Percentiles rank a stretch among this genome's conserved stretches.
phyloP scores from a whole-genome alignment of 768 basidiomycete species.

The Boletus subparvulus region DNA sequence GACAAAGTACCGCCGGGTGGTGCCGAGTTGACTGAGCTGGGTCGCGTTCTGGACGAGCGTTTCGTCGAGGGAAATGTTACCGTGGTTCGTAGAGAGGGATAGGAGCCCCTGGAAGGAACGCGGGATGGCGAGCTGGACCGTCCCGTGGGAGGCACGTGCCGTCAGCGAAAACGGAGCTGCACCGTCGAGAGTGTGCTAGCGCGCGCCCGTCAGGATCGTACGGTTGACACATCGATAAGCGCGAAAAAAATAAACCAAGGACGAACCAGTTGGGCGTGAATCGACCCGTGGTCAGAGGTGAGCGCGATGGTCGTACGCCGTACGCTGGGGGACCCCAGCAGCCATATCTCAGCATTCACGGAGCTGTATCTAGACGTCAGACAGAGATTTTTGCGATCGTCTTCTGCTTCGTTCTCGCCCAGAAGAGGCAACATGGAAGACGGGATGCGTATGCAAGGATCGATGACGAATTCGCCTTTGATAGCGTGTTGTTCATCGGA shows the following conservation, averaged over 20 bases:
- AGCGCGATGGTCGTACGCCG: slow-evolving; percentile 24
- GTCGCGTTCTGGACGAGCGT: slow-evolving; percentile 13
- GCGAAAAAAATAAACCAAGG: not conserved
- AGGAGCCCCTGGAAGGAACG: slow-evolving; percentile 24
- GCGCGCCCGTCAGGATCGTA: too few species aligned
- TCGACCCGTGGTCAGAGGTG: slow-evolving; percentile 13
- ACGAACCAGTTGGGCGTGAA: slow-evolving; percentile 23
- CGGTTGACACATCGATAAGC: not conserved
- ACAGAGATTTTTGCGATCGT: slow-evolving; percentile 39
- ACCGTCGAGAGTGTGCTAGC: slow-evolving; percentile 15
- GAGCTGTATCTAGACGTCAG: slow-evolving; percentile 34
- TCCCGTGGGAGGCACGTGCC: slow-evolving; percentile 9
- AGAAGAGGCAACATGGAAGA: slow-evolving; percentile 41
- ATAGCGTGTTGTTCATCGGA: slow-evolving; percentile 5
- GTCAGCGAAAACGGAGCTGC: slow-evolving; percentile 18
- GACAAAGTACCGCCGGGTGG: slow-evolving; percentile 22
- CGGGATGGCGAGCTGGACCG: slow-evolving; percentile 17
- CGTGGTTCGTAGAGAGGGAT: slow-evolving; percentile 18
- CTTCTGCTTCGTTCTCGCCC: slow-evolving; percentile 34
- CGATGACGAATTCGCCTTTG: slow-evolving; percentile 40
- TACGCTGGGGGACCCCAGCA: slow-evolving; percentile 23
- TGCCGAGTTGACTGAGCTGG: slow-evolving; percentile 22
- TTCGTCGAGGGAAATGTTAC: slow-evolving; percentile 15
- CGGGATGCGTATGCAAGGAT: slow-evolving; percentile 45
- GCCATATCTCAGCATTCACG: slow-evolving; percentile 41